Evolutionary conservation across 306 rosid species (phyloP).

Genomic region (Vicia faba): DNA sequence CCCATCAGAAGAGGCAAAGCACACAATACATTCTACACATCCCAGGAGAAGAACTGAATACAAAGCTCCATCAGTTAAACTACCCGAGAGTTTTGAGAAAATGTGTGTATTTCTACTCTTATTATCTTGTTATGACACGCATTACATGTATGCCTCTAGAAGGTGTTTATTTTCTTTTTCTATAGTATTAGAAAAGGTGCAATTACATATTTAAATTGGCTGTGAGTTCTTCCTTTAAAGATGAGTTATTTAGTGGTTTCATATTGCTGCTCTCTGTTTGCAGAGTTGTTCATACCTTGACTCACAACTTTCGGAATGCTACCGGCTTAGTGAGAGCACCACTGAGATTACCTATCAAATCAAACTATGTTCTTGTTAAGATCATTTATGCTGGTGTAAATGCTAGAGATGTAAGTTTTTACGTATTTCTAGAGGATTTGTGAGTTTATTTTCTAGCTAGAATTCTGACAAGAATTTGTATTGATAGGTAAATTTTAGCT

Average conservation of each 20-base stretch:
- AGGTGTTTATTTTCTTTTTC: constrained; percentile 34
- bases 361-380: too few relatives aligned
- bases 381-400: too few relatives aligned
- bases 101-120: constrained; percentile 54
- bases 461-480: constrained; percentile 39
- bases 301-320: too few relatives aligned
- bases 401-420: constrained; percentile 31
- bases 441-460: not conserved
- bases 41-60: constrained; percentile 47
- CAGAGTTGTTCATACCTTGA: too few relatives aligned
- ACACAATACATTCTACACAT: constrained; percentile 40
- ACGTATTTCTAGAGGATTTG: constrained; percentile 33
- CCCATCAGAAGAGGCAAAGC: constrained; percentile 70
- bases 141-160: constrained; percentile 9
- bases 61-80: constrained; percentile 55
- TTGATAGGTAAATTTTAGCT: constrained; percentile 92
- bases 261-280: too few relatives aligned
- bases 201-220: constrained; percentile 30
- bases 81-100: constrained; percentile 79
- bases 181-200: constrained; percentile 3
- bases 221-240: too few relatives aligned
- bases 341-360: too few relatives aligned
- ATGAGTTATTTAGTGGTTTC: too few relatives aligned
- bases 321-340: too few relatives aligned
- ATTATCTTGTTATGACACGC: constrained; percentile 5